Evolutionary conservation across 139 green algal genomes (phyloP).

Genomic region (Chara braunii): DNA sequence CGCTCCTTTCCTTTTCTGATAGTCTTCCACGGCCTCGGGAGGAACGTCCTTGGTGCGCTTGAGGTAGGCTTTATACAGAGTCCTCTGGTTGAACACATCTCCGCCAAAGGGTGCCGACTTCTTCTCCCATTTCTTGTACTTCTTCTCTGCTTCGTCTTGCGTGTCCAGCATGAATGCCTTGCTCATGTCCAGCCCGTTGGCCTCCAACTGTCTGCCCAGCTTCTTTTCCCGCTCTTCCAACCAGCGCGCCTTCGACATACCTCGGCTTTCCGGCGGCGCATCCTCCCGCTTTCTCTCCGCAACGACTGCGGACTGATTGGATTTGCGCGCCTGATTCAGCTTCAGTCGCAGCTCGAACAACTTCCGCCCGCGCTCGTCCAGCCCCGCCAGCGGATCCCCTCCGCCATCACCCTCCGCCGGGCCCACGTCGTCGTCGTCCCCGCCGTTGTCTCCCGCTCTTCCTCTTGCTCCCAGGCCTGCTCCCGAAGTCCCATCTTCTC

Average conservation of each 20-base stretch:
- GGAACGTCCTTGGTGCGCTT: constrained; percentile 63
- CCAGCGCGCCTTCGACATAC: constrained; percentile 31
- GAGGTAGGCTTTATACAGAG: constrained; percentile 68
- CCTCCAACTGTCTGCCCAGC: constrained; percentile 51
- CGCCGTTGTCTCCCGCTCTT: neutral
- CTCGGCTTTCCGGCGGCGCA: constrained; percentile 10
- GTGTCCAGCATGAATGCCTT: constrained; percentile 73
- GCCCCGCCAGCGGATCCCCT: constrained; percentile 41
- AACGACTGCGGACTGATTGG: constrained; percentile 81
- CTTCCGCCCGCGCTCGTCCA: constrained; percentile 68
- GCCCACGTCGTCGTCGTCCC: neutral
- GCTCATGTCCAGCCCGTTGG: constrained; percentile 55
- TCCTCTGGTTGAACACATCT: constrained; percentile 48
- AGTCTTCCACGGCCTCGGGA: constrained; percentile 48
- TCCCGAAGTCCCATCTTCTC: neutral
- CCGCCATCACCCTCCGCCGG: neutral
- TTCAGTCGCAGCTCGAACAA: constrained; percentile 70
- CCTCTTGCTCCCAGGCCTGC: neutral
- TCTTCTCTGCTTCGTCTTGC: constrained; percentile 57
- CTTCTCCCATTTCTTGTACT: constrained; percentile 72
- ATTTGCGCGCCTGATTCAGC: constrained; percentile 70
- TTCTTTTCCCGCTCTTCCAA: constrained; percentile 42
- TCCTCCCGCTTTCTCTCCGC: constrained; percentile 62
- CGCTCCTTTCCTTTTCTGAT: constrained; percentile 64
- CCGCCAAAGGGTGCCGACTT: constrained; percentile 57